Base-by-base conservation (phyloP, 1,139 yeast species). In the Saccharomyces hybrid region DNA sequence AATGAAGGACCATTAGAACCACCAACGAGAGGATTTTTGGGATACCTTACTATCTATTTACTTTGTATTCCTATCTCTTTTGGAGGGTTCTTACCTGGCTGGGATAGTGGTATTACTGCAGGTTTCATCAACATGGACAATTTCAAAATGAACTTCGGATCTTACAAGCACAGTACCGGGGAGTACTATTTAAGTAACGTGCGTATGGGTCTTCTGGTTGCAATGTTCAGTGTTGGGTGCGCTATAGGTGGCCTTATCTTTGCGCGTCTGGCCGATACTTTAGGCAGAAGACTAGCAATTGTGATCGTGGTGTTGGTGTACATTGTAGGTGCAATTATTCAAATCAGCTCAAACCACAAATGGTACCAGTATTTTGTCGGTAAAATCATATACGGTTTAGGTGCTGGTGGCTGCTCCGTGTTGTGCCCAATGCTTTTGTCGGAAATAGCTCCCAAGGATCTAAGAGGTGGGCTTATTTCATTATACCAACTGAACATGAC, bases 31-130 rank as follows among this genome's bases (percentile, higher is more conserved):
- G 38, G 38, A 5, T 14, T 32, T 32, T 12, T 32, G n/a, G 38
- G 38, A 11, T 32, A 32, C 19, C 38, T 32, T 4, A 12, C n/a
- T 7, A 32, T 32, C 16, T 32, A 32, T n/a, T 32, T 32, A 32
- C 38, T 32, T 12, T 32, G 38, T 12, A n/a, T n/a, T n/a, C 38
- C 38, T 32, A n/a, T 32, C n/a, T 32, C 38, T 14, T 32, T 32
- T n/a, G 38, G 38, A 32, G 38, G 38, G 7, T 32, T 32, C 8
- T 12, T 32, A 21, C 32, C 29, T 34, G 88, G 88, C 61, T 83
- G 82, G 78, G 88, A 83, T 72, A 83, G 88, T 32, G 89, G 89
- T 72, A 82, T 87, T 63, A 83, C 84, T 67, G 79, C 85, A 31
- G 93, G 93, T 65, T 82, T 85, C 62, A 77, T 85, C 66, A 83